These are phyloP conservation scores for Colletotrichum cereale DNA, from an alignment of 2,329 filamentous ascomycete genomes.

Conservation along the genomic window DNA sequence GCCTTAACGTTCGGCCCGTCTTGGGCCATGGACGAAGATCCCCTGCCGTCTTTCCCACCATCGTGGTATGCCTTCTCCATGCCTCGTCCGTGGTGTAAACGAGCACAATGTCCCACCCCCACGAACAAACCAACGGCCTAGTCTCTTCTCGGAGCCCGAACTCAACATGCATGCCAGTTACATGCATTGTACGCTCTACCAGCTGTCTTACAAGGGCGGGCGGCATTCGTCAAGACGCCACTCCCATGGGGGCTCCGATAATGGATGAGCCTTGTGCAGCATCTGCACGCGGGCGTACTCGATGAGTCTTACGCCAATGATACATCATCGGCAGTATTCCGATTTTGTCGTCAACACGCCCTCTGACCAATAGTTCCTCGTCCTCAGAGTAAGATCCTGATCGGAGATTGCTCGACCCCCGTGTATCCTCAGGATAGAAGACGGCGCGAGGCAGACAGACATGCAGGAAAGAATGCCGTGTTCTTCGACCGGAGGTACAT, in stretches of 20 bases:
- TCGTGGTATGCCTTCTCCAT: background rate
- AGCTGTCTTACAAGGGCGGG: background rate
- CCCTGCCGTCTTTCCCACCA: background rate
- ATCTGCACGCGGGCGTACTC: background rate
- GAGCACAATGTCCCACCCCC: background rate
- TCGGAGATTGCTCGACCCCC: background rate
- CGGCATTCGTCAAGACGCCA: background rate
- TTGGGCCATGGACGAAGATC: background rate
- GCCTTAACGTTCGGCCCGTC: background rate
- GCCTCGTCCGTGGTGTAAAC: background rate
- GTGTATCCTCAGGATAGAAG: background rate
- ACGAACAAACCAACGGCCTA: background rate
- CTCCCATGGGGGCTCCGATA: background rate
- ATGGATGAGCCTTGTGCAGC: background rate
- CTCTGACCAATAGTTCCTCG: background rate
- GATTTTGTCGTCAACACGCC: background rate
- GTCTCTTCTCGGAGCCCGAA: background rate
- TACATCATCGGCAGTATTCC: background rate
- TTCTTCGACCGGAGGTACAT: background rate
- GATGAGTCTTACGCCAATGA: background rate
- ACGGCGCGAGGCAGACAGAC: background rate
- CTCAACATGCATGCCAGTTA: background rate
- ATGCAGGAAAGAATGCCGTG: background rate
- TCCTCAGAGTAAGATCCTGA: background rate
- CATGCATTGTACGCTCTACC: background rate